Conservation (phyloP, 2,329 filamentous ascomycete species). For the Coniella lustricola region DNA sequence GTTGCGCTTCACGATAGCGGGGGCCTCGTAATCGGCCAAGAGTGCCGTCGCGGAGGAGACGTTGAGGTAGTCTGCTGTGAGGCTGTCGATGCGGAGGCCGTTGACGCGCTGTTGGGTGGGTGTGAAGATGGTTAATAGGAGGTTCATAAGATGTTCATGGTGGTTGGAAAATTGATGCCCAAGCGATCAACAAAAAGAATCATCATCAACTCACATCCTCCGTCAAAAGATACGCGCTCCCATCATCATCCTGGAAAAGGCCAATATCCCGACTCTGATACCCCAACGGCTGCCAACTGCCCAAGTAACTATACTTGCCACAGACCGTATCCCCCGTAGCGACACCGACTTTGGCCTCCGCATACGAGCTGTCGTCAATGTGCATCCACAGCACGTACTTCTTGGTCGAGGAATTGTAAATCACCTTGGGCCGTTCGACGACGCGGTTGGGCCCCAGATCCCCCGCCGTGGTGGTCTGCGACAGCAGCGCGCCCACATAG, state of each 20-base stretch:
- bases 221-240: constrained; percentile 52
- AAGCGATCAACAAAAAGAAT: background rate
- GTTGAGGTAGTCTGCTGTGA: constrained; percentile 50
- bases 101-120: constrained; percentile 41
- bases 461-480: constrained; percentile 36
- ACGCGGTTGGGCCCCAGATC: constrained; percentile 57
- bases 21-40: constrained; percentile 50
- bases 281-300: constrained; percentile 27
- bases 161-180: no score
- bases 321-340: constrained; percentile 54
- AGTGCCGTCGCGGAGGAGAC: constrained; percentile 41
- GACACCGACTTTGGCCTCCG: constrained; percentile 57
- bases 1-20: constrained; percentile 55
- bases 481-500: constrained; percentile 52
- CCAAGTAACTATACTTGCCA: constrained; percentile 42
- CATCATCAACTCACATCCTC: constrained; percentile 45
- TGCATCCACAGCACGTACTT: constrained; percentile 65
- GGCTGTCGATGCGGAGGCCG: constrained; percentile 46
- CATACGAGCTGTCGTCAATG: constrained; percentile 55
- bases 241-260: constrained; percentile 56
- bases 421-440: constrained; percentile 62
- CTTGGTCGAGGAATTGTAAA: constrained; percentile 55
- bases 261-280: constrained; percentile 42
- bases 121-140: background rate
- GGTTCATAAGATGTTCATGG: no score